Conservation (phyloP, 2,329 filamentous ascomycete species). For the Chaetomium strumarium region DNA sequence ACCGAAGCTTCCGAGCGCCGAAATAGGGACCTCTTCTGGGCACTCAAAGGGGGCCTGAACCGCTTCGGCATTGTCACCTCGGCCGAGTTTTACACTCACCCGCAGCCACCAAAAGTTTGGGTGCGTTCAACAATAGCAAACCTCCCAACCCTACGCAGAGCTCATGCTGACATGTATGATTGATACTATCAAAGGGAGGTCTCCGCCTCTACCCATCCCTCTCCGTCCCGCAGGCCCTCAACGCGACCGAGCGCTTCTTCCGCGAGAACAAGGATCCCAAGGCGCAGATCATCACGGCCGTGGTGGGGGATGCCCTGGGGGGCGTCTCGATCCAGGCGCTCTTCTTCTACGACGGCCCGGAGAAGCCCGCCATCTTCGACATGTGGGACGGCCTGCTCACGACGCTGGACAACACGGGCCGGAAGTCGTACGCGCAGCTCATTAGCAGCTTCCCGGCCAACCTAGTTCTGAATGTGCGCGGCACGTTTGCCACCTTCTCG, state of each 20-base stretch:
- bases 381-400: slow-evolving; percentile 22
- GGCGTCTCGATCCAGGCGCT: slow-evolving; percentile 18
- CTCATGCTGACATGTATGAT: not conserved
- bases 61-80: slow-evolving; percentile 26
- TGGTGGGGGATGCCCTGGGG: slow-evolving; percentile 17
- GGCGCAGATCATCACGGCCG: slow-evolving; percentile 27
- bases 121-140: not conserved
- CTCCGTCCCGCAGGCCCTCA: slow-evolving; percentile 21
- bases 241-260: slow-evolving; percentile 26
- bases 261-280: slow-evolving; percentile 25
- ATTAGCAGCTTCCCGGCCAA: slow-evolving; percentile 18
- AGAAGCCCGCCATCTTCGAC: slow-evolving; percentile 22
- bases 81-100: slow-evolving; percentile 21
- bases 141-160: not conserved
- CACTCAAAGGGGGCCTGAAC: slow-evolving; percentile 26
- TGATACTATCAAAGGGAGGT: slow-evolving; percentile 16
- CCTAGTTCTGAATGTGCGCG: slow-evolving; percentile 19
- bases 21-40: slow-evolving; percentile 25
- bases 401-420: slow-evolving; percentile 5
- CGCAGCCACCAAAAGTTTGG: slow-evolving; percentile 20
- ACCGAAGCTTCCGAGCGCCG: slow-evolving; percentile 15
- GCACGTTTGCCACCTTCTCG: slow-evolving; percentile 27
- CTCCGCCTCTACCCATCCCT: slow-evolving; percentile 16
- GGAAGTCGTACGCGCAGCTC: slow-evolving; percentile 17
- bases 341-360: slow-evolving; percentile 29